Evolutionary conservation across 352 stramenopile species (phyloP), one percentile per base, ranked within the genome.

Genomic region (Plasmopara muralis): DNA sequence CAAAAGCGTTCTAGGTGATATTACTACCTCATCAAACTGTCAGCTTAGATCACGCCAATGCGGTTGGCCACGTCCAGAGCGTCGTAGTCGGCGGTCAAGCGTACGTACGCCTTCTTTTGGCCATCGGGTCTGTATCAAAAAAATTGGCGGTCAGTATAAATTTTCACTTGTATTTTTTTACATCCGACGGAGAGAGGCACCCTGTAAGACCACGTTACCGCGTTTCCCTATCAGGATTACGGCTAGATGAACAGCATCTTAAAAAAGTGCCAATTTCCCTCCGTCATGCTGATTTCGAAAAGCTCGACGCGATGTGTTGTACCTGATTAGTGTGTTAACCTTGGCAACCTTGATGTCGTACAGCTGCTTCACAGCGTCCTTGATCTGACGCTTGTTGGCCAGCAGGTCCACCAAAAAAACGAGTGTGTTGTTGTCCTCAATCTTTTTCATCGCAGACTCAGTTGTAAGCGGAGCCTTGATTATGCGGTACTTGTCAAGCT

Each of bases 371-470:
- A 99, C 95, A 51, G 97, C 96, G 57, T 97, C 83, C 90, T 99
- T 99, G 86, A 99, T 99, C 89, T 99, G 97, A 61, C 95, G 91
- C 93, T 99, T 99, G 91, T 99, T 99, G 64, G 97, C 85, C 62
- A 96, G 92, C 50, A 99, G 85, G 70, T 99, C 97, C 45, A 99
- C 97, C 67, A 99, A 97, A 85, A 99, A 99, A 60, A 99, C 97
- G 66, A 99, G 90, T 65, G 97, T 99, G 90, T 99, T 99, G 89
- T 98, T 97, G 80, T 99, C 96, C 70, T 99, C 97, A 63, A 99
- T 99, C 78, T 99, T 98, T 85, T 99, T 99, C 97, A 99, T 99
- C 55, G 97, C 97, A 66, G 95, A 98, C 78, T 99, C 96, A 34
- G 97, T 99, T 50, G 97, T 99, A 46, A 99, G 77, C 37, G 97